Conservation (phyloP, 768 basidiomycete genomes). For the Tephrocybe sp. region DNA sequence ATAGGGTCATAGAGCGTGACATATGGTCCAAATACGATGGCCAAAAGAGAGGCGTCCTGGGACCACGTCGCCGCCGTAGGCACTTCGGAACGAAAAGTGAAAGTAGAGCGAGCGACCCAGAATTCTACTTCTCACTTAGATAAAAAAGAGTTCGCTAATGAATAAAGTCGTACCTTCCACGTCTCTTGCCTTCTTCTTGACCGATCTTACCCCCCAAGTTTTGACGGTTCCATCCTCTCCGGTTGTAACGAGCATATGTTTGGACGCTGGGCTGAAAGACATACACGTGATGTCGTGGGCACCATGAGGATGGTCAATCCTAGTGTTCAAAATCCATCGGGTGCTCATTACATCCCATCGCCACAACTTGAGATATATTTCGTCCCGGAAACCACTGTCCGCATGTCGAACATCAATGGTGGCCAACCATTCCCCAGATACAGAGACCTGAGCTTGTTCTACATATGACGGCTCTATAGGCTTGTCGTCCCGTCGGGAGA, state of each 20-base stretch:
- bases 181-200: conserved; percentile 42
- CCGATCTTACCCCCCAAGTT: conserved; percentile 66
- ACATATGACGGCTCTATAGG: conserved; percentile 73
- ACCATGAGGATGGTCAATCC: conserved; percentile 87
- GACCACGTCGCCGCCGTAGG: conserved; percentile 77
- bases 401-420: conserved; percentile 77
- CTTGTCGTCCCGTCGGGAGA: conserved; percentile 79
- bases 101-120: conserved; percentile 79
- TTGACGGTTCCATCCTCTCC: conserved; percentile 77
- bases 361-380: conserved; percentile 90
- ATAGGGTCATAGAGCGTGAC: conserved; percentile 74
- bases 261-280: conserved; percentile 58
- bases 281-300: conserved; percentile 55
- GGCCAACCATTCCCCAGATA: conserved; percentile 85
- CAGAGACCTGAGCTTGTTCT: conserved; percentile 62
- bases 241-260: conserved; percentile 58
- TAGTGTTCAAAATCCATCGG: conserved; percentile 78
- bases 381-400: conserved; percentile 61
- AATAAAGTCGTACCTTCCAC: conserved; percentile 46
- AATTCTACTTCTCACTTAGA: conserved; percentile 42
- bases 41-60: conserved; percentile 81
- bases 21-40: conserved; percentile 62
- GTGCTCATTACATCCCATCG: conserved; percentile 65
- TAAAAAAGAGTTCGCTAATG: too few relatives aligned
- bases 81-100: conserved; percentile 63